These are phyloP conservation scores for Geotrichum carabidarum DNA, from an alignment of 1,139 yeast species.

Conservation along the genomic window DNA sequence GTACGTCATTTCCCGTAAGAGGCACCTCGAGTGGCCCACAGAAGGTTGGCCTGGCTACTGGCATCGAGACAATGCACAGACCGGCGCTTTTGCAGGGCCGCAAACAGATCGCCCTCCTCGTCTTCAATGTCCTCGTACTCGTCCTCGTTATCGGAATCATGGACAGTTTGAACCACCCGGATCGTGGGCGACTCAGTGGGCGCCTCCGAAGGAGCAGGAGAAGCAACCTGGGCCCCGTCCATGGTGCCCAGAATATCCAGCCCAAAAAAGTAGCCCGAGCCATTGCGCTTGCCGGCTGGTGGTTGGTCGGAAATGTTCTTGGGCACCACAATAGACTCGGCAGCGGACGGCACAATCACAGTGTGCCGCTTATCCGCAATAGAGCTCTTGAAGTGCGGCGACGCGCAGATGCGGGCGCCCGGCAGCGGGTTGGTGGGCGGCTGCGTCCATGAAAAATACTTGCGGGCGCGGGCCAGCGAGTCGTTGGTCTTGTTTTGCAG, in stretches of 20 bases:
- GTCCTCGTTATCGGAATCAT: not conserved
- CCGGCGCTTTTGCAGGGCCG: constrained; percentile 8
- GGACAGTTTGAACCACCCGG: not conserved
- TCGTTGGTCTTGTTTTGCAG: constrained; percentile 5
- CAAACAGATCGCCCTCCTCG: constrained; percentile 6
- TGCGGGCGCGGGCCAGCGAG: constrained; percentile 7
- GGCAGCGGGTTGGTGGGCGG: constrained; percentile 14
- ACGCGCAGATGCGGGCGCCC: constrained; percentile 9
- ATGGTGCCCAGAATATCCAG: constrained; percentile 9
- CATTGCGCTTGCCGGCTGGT: not conserved
- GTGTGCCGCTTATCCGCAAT: constrained; percentile 1
- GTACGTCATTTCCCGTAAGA: not conserved
- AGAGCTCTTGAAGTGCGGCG: constrained; percentile 2
- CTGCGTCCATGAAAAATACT: constrained; percentile 3
- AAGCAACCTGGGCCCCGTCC: not conserved
- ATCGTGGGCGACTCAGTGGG: constrained; percentile 5
- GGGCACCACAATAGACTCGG: not conserved
- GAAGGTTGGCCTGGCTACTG: constrained; percentile 1
- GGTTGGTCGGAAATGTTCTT: not conserved
- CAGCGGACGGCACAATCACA: not conserved
- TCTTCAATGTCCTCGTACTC: not conserved
- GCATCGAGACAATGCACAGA: constrained; percentile 11
- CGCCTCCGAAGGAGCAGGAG: not conserved
- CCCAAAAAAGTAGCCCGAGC: constrained; percentile 11
- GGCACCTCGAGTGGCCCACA: constrained; percentile 14